Evolutionary conservation across 2,329 filamentous ascomycete species (phyloP), one percentile per base, ranked within the genome.

Genomic region (Coniochaeta hoffmannii): DNA sequence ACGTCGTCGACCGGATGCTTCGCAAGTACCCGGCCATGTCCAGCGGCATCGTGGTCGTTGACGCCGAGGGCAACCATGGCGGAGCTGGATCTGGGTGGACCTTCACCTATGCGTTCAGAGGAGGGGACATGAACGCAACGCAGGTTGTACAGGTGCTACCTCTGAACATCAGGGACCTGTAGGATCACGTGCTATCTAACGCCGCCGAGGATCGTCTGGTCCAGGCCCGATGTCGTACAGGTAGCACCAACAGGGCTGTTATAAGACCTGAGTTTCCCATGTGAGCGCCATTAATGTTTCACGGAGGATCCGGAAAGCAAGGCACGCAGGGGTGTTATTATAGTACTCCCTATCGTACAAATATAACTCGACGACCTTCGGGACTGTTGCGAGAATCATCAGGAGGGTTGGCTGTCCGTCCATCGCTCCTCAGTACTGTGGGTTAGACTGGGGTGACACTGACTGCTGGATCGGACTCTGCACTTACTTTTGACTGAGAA

Each of bases 41-140:
- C 26, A 77, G 73, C 52, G 79, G 79, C 0, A 64, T 82, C 2
- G 77, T 82, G 0, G 78, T 82, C 6, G 73, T 80, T 7, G 68
- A 79, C 59, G 73, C 63, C 26, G 63, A 72, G 52, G 79, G 79
- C 0, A 67, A 73, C 41, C 77, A 82, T 44, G 79, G 72, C 0
- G 79, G 67, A 1, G 79, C 79, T 0, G 78, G 68, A 0, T 79
- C 76, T 1, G 78, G 78, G 0, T 82, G 79, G 79, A 75, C 70
- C 0, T 82, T 82, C 59, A 78, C 76, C 3, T 82, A 82, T 59
- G 68, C 78, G 0, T 80, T 73, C 58, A 67, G 78, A 4, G 75
- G 75, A 3, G 74, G 73, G 0, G 60, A 57, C 8, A 81, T 82
- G 79, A 65, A 69, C 17, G 68, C 68, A 35, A 73, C 76, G 0